A percentile compares a stretch with the other conserved stretches of the same genome.
phyloP scores from a whole-genome alignment of 345 rosid genomes.

The Odontarrhena argentea region DNA sequence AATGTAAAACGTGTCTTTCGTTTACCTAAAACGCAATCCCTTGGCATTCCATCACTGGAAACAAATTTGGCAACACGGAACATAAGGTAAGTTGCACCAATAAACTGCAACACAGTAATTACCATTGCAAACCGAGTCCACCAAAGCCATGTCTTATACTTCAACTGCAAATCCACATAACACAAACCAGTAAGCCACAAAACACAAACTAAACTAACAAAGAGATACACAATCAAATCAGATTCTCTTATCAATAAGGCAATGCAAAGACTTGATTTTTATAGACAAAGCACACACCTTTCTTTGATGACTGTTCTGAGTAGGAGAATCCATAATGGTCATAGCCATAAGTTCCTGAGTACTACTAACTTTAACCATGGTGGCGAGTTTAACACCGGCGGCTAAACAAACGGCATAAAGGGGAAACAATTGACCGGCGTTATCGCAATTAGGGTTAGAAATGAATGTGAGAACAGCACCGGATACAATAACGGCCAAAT shows the following conservation, averaged over 20 bases:
- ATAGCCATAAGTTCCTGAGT: conserved; percentile 74
- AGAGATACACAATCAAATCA: conserved; percentile 1
- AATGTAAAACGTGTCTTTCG: conserved; percentile 24
- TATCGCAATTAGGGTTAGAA: conserved; percentile 47
- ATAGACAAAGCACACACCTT: conserved; percentile 47
- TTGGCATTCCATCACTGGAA: conserved; percentile 51
- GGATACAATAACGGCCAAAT: conserved; percentile 46
- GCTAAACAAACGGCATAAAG: conserved; percentile 50
- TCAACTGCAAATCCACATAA: conserved; percentile 48
- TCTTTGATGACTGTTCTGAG: conserved; percentile 53
- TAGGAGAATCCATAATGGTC: conserved; percentile 56
- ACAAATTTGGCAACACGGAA: conserved; percentile 49
- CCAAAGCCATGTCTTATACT: conserved; percentile 83
- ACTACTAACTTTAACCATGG: conserved; percentile 57
- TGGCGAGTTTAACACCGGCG: conserved; percentile 55
- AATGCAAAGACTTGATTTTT: conserved; percentile 15
- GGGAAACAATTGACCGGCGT: conserved; percentile 36
- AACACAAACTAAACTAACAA: not conserved
- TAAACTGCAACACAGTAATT: conserved; percentile 63
- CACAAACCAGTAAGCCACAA: not conserved
- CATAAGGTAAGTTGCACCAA: conserved; percentile 66
- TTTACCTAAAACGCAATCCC: conserved; percentile 63
- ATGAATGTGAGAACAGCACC: conserved; percentile 53
- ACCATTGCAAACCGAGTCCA: conserved; percentile 69
- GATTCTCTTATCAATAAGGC: not conserved